Percentiles rank a stretch among this genome's conserved stretches.
Evolutionary conservation across 2,329 filamentous ascomycete genomes (phyloP).

Genomic region (Xylaria sp.): DNA sequence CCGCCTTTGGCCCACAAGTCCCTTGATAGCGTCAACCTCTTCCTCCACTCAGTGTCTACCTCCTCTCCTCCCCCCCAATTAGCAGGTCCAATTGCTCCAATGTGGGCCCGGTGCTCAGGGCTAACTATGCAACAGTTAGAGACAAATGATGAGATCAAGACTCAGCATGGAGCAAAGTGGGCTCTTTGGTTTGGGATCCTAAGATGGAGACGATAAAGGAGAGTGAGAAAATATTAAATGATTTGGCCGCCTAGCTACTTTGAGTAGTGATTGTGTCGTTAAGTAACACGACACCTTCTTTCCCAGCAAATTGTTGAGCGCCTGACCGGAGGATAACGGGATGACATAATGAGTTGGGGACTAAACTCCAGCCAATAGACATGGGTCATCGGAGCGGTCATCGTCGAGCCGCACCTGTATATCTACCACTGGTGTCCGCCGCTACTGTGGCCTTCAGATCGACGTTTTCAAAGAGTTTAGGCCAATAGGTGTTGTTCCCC

Average conservation of each 20-base stretch:
- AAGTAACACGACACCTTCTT: background rate
- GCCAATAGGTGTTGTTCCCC: background rate
- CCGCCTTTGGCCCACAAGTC: slow-evolving; percentile 28
- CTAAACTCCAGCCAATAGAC: background rate
- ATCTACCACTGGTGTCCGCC: slow-evolving; percentile 8
- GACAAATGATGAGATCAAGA: slow-evolving; percentile 14
- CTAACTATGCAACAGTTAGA: slow-evolving; percentile 20
- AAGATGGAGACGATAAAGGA: slow-evolving; percentile 5
- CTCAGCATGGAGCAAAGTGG: slow-evolving; percentile 16
- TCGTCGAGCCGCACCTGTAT: slow-evolving; percentile 4
- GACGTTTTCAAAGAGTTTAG: background rate
- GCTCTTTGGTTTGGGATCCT: slow-evolving; percentile 12
- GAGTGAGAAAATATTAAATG: slow-evolving; percentile 11
- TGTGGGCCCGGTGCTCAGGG: slow-evolving; percentile 25
- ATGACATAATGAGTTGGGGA: background rate
- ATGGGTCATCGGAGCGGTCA: background rate
- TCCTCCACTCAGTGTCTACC: slow-evolving; percentile 31
- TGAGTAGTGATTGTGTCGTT: slow-evolving; percentile 16
- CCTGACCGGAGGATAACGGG: slow-evolving; percentile 7
- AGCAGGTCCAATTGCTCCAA: slow-evolving; percentile 13
- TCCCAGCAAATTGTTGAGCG: background rate
- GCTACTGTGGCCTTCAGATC: background rate
- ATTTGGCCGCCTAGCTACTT: slow-evolving; percentile 29
- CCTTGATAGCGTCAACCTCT: slow-evolving; percentile 22
- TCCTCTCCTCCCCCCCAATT: slow-evolving; percentile 20